Percentiles rank a stretch among this genome's conserved stretches.
Conservation (phyloP, 257 asterid genomes). For the Solanum chmielewskii region DNA sequence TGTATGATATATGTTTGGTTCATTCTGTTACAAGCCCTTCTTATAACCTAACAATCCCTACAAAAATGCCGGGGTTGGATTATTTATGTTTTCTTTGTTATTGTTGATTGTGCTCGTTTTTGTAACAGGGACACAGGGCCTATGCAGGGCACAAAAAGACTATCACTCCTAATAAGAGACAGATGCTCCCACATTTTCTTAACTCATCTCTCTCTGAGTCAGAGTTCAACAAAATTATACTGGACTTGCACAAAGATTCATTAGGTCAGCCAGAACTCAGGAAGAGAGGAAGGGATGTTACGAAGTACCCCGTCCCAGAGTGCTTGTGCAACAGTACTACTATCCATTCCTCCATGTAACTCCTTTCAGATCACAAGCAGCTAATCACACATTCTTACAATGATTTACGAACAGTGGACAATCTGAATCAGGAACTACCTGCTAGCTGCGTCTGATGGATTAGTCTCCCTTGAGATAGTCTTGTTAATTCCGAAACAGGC, state of each 20-base stretch:
- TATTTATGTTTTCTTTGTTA: background rate
- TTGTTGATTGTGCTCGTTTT: background rate
- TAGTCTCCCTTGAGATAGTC: background rate
- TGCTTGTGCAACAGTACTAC: conserved; percentile 71
- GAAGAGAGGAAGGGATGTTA: conserved; percentile 63
- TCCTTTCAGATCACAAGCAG: background rate
- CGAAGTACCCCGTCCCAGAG: conserved; percentile 81
- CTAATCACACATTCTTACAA: background rate
- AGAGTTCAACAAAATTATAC: conserved; percentile 49
- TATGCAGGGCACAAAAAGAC: conserved; percentile 87
- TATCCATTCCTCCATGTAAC: conserved; percentile 12
- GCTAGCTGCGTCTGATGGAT: background rate
- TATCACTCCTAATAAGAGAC: conserved; percentile 81
- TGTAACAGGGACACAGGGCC: conserved; percentile 74
- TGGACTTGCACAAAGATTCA: conserved; percentile 60
- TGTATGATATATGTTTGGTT: background rate
- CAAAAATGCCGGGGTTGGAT: background rate
- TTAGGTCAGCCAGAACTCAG: conserved; percentile 78
- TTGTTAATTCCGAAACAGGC: background rate
- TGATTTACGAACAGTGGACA: background rate
- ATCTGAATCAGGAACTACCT: background rate
- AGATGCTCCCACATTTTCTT: conserved; percentile 66
- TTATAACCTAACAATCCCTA: background rate
- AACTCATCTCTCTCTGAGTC: conserved; percentile 49
- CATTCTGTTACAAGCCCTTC: background rate